phyloP scores from a whole-genome alignment of 495 filamentous ascomycete species.

The Parathielavia appendiculata region DNA sequence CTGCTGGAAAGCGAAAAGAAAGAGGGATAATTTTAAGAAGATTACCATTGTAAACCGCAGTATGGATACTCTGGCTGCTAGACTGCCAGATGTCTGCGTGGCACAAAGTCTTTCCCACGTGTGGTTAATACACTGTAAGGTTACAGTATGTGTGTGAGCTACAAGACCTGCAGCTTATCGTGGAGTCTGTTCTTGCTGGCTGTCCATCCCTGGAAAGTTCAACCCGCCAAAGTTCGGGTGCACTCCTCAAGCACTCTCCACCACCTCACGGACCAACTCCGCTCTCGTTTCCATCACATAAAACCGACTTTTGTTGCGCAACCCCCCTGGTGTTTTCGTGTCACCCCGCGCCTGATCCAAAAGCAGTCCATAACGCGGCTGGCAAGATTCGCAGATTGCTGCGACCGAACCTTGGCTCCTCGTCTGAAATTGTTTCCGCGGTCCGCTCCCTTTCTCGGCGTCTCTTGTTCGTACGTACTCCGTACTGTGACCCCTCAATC shows the following conservation, averaged over 20 bases:
- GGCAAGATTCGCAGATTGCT: background rate
- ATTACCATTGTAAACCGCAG: background rate
- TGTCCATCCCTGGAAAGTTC: slow-evolving; percentile 9
- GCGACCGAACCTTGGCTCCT: background rate
- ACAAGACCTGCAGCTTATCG: background rate
- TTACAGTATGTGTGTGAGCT: too few relatives aligned
- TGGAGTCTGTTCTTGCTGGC: slow-evolving; percentile 5
- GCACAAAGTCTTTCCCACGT: too few relatives aligned
- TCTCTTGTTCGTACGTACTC: background rate
- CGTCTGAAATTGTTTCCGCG: background rate
- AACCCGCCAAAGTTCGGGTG: slow-evolving; percentile 3
- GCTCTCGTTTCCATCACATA: slow-evolving; percentile 1
- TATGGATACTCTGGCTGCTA: background rate
- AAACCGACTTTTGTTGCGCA: background rate
- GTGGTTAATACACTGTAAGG: too few relatives aligned
- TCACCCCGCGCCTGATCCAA: background rate
- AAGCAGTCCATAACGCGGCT: background rate
- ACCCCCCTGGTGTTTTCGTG: background rate
- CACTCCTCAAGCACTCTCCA: slow-evolving; percentile 2
- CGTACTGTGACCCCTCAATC: slow-evolving; percentile 10
- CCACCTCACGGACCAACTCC: slow-evolving; percentile 6
- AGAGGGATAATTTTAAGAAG: background rate
- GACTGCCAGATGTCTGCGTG: background rate
- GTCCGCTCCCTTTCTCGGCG: background rate
- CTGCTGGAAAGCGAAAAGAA: background rate